Evolutionary conservation across 306 rosid species (phyloP).

Genomic region (Cucurbita argyrosperma): DNA sequence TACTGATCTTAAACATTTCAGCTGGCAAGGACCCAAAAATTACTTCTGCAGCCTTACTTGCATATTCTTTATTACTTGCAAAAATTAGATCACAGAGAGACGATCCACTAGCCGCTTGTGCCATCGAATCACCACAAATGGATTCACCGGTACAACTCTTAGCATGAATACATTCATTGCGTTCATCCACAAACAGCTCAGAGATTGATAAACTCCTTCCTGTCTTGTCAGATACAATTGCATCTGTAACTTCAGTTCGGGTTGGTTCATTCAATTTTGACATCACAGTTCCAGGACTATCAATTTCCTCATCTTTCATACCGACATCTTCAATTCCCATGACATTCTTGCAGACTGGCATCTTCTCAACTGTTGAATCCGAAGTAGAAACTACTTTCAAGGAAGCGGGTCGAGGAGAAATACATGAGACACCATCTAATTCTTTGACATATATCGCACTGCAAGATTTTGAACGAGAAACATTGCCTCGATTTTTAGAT

Average conservation of each 20-base stretch:
- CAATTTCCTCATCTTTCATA: conserved; percentile 53
- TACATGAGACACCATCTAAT: conserved; percentile 20
- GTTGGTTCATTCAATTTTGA: conserved; percentile 67
- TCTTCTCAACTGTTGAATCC: conserved; percentile 26
- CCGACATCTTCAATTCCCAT: conserved; percentile 18
- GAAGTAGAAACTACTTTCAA: conserved; percentile 33
- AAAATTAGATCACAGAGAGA: conserved; percentile 23
- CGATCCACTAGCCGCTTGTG: conserved; percentile 12
- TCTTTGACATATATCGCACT: conserved; percentile 27
- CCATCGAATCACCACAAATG: conserved; percentile 6
- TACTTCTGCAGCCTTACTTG: conserved; percentile 25
- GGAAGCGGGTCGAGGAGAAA: conserved; percentile 26
- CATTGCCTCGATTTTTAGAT: conserved; percentile 23
- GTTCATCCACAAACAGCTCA: conserved; percentile 20
- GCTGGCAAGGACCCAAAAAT: conserved; percentile 36
- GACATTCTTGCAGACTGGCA: conserved; percentile 25
- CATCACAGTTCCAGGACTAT: conserved; percentile 86
- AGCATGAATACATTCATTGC: conserved; percentile 10
- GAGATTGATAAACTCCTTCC: conserved; percentile 17
- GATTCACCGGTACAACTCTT: conserved; percentile 17
- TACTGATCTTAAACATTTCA: conserved; percentile 14
- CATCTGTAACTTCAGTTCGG: conserved; percentile 25
- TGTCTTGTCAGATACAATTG: conserved; percentile 12
- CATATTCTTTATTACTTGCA: conserved; percentile 50
- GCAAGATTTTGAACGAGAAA: conserved; percentile 30